Evolutionary conservation across 257 asterid genomes (phyloP), one percentile per base, ranked within the genome.

Genomic region (Sherardia arvensis): DNA sequence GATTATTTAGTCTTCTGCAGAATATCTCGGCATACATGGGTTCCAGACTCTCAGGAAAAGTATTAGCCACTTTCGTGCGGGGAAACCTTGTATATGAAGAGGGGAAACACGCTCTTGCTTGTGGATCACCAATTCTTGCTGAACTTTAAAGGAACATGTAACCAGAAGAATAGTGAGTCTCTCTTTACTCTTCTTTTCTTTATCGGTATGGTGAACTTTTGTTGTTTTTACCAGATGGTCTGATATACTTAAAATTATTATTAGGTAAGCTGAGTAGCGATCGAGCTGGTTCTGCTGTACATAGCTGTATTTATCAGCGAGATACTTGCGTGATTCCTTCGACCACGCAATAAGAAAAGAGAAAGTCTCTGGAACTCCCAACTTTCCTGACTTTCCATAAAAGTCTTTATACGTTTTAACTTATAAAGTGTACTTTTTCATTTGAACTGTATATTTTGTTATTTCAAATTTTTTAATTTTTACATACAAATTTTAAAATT

Each of bases 21-120:
- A 90, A 74, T 62, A 90, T 87, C 40, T 87, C 95, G 0, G 97
- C 97, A 20, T 89, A 93, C 62, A 78, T 85, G 85, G 95, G 99
- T 71, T 82, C 95, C 15, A 90, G 80, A 68, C 88, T 93, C 11
- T 28, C 76, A 0, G 99, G 97, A 33, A 87, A 84, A 75, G 91
- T 89, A 40, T 43, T 85, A 68, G 85, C 95, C 4, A 93, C 97
- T 15, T 84, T 81, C 67, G 88, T 83, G 28, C 60, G 87, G 67
- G 99, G 99, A 25, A 90, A 93, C 69, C 83, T 89, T 21, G 90
- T 90, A 28, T 90, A 61, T 73, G 71, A 77, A 65, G 84, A 75
- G 10, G 96, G 85, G 20, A 78, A 82, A 53, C 99, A 89, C 59
- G 91, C 97, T 64, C 71, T 81, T 28, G 73, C 99, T 17, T 93